Conservation (phyloP, 805 yeast species). For the Yamadazyma sp. region DNA sequence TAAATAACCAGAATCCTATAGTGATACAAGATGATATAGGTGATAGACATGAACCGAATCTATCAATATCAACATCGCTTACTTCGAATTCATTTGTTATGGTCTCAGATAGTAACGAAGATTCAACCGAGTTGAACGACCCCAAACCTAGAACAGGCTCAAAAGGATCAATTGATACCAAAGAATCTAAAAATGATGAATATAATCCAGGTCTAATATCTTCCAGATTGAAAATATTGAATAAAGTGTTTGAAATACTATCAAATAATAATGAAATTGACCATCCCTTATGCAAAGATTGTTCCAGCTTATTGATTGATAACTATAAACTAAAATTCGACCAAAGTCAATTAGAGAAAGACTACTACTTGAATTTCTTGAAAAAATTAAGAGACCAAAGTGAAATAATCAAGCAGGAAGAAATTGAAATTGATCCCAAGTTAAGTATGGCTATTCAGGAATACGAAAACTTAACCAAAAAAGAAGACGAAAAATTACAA, state of each 20-base stretch:
- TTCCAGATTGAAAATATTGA: conserved; percentile 49
- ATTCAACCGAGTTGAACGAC: neutral
- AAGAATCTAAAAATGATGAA: neutral
- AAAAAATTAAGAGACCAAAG: conserved; percentile 52
- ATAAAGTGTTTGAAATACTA: conserved; percentile 66
- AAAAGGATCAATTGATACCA: conserved; percentile 3
- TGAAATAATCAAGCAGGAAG: conserved; percentile 9
- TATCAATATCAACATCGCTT: conserved; percentile 14
- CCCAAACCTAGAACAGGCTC: conserved; percentile 7
- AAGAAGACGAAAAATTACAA: conserved; percentile 31
- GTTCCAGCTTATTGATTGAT: conserved; percentile 64
- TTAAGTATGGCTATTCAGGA: conserved; percentile 46
- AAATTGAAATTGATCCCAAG: conserved; percentile 28
- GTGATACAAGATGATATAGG: conserved; percentile 28
- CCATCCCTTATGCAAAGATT: conserved; percentile 82
- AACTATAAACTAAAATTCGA: conserved; percentile 70
- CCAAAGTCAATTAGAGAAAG: conserved; percentile 72
- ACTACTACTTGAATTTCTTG: conserved; percentile 69
- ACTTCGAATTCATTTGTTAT: conserved; percentile 19
- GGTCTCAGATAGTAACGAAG: conserved; percentile 19
- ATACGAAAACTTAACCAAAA: conserved; percentile 38
- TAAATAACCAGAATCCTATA: conserved; percentile 21
- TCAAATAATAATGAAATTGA: conserved; percentile 72
- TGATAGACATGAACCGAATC: conserved; percentile 18
- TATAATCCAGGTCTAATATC: conserved; percentile 30